Base-by-base conservation (phyloP, 805 yeast species). In the Metschnikowia corniflorae region DNA sequence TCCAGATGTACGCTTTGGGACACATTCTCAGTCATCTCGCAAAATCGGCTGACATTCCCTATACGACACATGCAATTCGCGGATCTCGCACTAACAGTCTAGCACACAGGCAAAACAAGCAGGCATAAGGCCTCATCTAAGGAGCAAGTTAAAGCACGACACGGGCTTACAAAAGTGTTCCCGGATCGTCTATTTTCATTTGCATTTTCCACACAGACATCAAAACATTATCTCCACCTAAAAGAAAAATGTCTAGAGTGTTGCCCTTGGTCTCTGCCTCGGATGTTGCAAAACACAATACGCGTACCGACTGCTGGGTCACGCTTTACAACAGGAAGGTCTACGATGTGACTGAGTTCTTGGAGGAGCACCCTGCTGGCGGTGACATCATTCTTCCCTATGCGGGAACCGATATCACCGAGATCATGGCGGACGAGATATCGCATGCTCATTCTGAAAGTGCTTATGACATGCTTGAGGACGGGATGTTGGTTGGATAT, bases 391-490 rank as follows among this genome's bases (percentile, higher is more conserved):
- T 80, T 31, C 41, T 73, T 36, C 77, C 74, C 3, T 73, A 73
- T 47, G 80, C 77, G 24, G 86, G 83, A 16, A 68, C 72, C 46
- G 83, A 77, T 46, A 57, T 76, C 35, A 86, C 96, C 7, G 77
- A 76, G 35, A 79, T 87, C 31, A 75, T 91, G 73, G 78, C 81
- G 6, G 97, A 91, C 53, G 68, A 67, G 15, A 65, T 65, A 3
- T 70, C 81, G 24, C 96, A 89, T 57, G 78, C 74, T 33, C 96
- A 91, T 60, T 80, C 93, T 4, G 91, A 85, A 44, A 67, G 82
- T 31, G 95, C 97, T 1, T 83, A 85, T 58, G 93, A 86, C 35
- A 82, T 89, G 74, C 66, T 91, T 45, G 85, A 82, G 44, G 96
- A 89, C 29, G 80, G 73, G 40, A 82, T 79, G 62, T 60, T 86